phyloP scores from a whole-genome alignment of 345 rosid species.

The Erysimum cheiranthoides region DNA sequence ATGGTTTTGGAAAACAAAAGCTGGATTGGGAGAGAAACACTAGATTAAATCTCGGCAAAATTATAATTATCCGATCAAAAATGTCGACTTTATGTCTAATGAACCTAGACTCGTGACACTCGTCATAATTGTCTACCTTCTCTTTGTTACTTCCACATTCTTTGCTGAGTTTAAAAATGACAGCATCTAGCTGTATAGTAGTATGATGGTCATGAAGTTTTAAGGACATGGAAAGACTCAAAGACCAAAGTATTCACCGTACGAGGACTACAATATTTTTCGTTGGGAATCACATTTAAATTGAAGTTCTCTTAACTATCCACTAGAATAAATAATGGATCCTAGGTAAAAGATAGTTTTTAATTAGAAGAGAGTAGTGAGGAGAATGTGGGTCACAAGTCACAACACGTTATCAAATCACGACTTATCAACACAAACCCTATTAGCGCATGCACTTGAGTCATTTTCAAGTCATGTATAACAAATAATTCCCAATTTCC shows the following conservation, averaged over 20 bases:
- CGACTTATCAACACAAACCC: constrained; percentile 1
- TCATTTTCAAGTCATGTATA: constrained; percentile 1
- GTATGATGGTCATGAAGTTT: background rate
- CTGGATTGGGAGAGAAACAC: background rate
- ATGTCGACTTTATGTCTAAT: no score
- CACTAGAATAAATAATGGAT: background rate
- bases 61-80: background rate
- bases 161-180: no score
- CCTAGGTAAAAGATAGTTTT: background rate
- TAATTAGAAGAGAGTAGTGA: background rate
- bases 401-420: background rate
- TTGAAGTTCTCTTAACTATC: background rate
- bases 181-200: no score
- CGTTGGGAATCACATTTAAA: background rate
- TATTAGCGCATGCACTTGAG: background rate
- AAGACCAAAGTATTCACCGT: background rate
- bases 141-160: background rate
- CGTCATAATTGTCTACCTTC: background rate
- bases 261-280: background rate
- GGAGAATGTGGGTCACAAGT: background rate
- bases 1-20: constrained; percentile 2
- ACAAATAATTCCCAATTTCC: constrained; percentile 11
- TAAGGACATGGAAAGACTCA: background rate
- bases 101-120: background rate
- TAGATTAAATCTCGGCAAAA: background rate